Evolutionary conservation across 1,284 basidiomycete species (phyloP).

Genomic region (Amylostereum chailletii): DNA sequence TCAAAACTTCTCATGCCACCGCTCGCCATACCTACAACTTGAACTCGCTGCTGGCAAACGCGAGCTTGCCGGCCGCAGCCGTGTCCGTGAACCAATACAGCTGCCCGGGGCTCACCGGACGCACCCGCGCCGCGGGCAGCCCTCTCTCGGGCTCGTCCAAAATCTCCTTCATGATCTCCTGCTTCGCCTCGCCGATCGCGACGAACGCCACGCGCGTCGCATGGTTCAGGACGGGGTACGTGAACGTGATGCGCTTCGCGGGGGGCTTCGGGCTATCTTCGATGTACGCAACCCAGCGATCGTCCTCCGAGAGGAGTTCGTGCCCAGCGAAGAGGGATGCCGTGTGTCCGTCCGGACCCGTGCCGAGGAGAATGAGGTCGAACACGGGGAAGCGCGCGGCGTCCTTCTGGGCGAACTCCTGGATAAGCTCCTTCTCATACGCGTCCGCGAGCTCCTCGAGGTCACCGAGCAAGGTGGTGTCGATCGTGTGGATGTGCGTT

Average conservation of each 20-base stretch:
- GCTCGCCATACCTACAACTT: constrained; percentile 29
- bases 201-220: constrained; percentile 86
- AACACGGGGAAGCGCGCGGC: constrained; percentile 91
- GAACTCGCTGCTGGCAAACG: constrained; percentile 46
- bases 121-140: constrained; percentile 80
- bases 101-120: constrained; percentile 73
- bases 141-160: constrained; percentile 78
- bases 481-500: constrained; percentile 81
- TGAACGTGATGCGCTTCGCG: constrained; percentile 83
- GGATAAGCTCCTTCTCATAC: constrained; percentile 91
- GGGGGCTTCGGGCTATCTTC: constrained; percentile 94
- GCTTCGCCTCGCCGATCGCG: constrained; percentile 78
- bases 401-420: constrained; percentile 84
- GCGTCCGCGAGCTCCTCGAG: constrained; percentile 86
- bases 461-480: constrained; percentile 62
- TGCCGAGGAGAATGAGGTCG: constrained; percentile 89
- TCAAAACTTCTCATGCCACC: too few relatives aligned
- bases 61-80: constrained; percentile 59
- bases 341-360: constrained; percentile 95
- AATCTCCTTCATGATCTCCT: constrained; percentile 64
- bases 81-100: constrained; percentile 91
- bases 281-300: constrained; percentile 92
- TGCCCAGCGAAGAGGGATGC: constrained; percentile 94
- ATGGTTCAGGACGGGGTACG: constrained; percentile 89
- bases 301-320: constrained; percentile 74